Conservation (phyloP, 192 early-diverging fungal genomes). For the Spizellomyces punctatus region DNA sequence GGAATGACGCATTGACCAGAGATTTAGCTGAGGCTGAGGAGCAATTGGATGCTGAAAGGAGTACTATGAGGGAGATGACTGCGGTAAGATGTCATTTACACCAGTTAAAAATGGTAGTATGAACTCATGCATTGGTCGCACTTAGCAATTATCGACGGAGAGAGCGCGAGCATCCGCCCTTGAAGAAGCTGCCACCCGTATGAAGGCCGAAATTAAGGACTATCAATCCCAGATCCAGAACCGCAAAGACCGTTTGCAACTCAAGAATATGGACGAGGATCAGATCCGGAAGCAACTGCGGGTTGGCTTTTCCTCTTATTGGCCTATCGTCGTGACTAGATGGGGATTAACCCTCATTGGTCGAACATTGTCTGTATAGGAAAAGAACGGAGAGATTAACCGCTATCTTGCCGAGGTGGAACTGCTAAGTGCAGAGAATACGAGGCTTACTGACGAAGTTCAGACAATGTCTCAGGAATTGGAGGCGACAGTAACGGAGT, state of each 20-base stretch:
- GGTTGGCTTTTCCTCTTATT: conserved; percentile 10
- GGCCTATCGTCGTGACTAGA: too few species aligned
- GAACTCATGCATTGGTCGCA: not conserved
- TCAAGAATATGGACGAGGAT: conserved; percentile 49
- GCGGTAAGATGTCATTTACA: conserved; percentile 14
- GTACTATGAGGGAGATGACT: conserved; percentile 25
- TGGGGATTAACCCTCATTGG: too few species aligned
- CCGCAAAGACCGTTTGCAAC: conserved; percentile 44
- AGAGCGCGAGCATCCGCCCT: conserved; percentile 30
- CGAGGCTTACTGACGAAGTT: conserved; percentile 37
- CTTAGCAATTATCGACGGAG: conserved; percentile 32
- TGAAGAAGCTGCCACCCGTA: conserved; percentile 33
- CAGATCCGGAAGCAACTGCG: conserved; percentile 44
- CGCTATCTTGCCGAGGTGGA: conserved; percentile 51
- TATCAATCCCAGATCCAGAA: conserved; percentile 43
- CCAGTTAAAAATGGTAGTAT: not conserved
- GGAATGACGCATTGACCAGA: conserved; percentile 39
- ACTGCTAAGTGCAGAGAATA: conserved; percentile 44
- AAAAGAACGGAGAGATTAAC: conserved; percentile 55
- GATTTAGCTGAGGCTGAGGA: conserved; percentile 44
- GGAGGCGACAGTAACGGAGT: conserved; percentile 52
- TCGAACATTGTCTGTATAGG: conserved; percentile 23
- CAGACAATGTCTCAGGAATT: conserved; percentile 51
- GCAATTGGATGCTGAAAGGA: conserved; percentile 39
- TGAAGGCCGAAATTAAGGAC: conserved; percentile 49